Evolutionary conservation across 2,329 filamentous ascomycete species (phyloP), one percentile per base, ranked within the genome.

Genomic region (Parastagonospora avenae): DNA sequence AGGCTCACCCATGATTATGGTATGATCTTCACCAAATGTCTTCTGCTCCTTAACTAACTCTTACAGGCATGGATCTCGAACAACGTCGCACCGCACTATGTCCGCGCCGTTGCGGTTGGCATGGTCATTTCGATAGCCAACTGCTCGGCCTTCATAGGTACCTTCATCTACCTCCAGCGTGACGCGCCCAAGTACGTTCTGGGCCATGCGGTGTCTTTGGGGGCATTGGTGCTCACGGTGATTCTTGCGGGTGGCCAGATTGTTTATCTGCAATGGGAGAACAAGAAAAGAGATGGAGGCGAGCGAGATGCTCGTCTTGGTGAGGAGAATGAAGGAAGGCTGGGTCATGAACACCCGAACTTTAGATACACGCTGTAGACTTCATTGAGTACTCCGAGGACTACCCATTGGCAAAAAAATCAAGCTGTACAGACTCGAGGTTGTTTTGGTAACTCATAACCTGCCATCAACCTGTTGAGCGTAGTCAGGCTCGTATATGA

Each of bases 1-100:
- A 8, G 65, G 66, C 42, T 57, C 52, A 1, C 68, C 68, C 28
- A 60, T 71, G 46, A 60, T 74, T 1, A 76, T 77, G 71, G 57
- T 54, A 49, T 29, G 51, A n/a, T n/a, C n/a, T n/a, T n/a, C n/a
- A n/a, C n/a, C n/a, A n/a, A n/a, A n/a, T n/a, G n/a, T n/a, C n/a
- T n/a, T n/a, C n/a, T n/a, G n/a, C n/a, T 39, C 16, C 15, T n/a
- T n/a, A 24, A 31, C 9, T 33, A 29, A 30, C 10, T 16, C 9
- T 14, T 28, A 2, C 33, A 57, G 39, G 76, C 74, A 5, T 78
- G 76, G 76, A 65, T 74, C 1, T 56, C 75, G 6, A 78, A 77
- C 59, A 78, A 77, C 48, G 64, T 77, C 33, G 66, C 67, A 11
- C 82, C 82, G 2, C 81, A 84, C 64, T 85, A 83, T 64, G 85